Conservation (phyloP, 176 grass and related monocot genomes). For the Hordeum vulgare region MorexV3_pseudomolecules_assembly NC_058521.1:605454860-605455359, state of each 20-base stretch:
- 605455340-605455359: constrained; percentile 47
- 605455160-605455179: constrained; percentile 45
- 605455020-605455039: constrained; percentile 34
- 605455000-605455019: constrained; percentile 41
- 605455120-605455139: constrained; percentile 50
- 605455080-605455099: constrained; percentile 38
- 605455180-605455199: constrained; percentile 44
- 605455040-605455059: constrained; percentile 31
- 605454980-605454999: constrained; percentile 46
- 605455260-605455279: constrained; percentile 39
- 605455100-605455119: constrained; percentile 45
- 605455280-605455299: constrained; percentile 54
- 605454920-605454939: background rate
- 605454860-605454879: background rate
- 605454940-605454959: background rate
- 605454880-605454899: background rate
- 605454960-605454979: constrained; percentile 31
- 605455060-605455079: constrained; percentile 41
- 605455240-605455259: constrained; percentile 25
- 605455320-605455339: constrained; percentile 46
- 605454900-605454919: background rate
- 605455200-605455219: constrained; percentile 40
- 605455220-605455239: constrained; percentile 48
- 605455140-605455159: constrained; percentile 39
- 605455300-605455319: constrained; percentile 29